Percentiles rank a stretch among this genome's conserved stretches.
These are phyloP conservation scores for Tolypocladium album DNA, from an alignment of 2,329 filamentous ascomycete genomes.

Conservation along the genomic window DNA sequence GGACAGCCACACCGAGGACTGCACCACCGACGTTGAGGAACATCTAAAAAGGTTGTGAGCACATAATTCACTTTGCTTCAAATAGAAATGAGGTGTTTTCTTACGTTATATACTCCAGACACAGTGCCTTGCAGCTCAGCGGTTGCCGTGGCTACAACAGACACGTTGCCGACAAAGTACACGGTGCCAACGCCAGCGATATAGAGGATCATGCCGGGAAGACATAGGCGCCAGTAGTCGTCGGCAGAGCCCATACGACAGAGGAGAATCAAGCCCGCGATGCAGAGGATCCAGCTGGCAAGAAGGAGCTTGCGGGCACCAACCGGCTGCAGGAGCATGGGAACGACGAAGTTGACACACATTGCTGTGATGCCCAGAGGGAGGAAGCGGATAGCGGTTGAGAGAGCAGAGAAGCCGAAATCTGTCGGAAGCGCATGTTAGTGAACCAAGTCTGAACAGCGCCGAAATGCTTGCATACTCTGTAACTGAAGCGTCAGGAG, in stretches of 20 bases:
- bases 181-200: conserved; percentile 6
- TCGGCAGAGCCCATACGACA: neutral
- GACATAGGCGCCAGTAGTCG: conserved; percentile 5
- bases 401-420: conserved; percentile 5
- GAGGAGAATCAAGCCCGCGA: conserved; percentile 3
- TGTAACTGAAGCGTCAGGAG: conserved; percentile 5
- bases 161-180: conserved; percentile 6
- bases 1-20: conserved; percentile 5
- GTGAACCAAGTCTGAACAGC: neutral
- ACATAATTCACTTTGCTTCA: neutral
- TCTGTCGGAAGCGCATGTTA: neutral
- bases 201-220: conserved; percentile 5
- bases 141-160: conserved; percentile 3
- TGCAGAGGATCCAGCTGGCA: conserved; percentile 2
- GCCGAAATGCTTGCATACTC: neutral
- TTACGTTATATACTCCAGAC: conserved; percentile 5
- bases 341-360: conserved; percentile 4
- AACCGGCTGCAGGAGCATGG: neutral
- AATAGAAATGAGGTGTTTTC: neutral
- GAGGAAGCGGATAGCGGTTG: conserved; percentile 5
- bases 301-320: conserved; percentile 2
- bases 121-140: conserved; percentile 5
- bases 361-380: conserved; percentile 6
- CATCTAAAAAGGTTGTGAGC: conserved; percentile 1
- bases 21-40: conserved; percentile 6